phyloP scores from a whole-genome alignment of 139 green algal species.

The Volvox africanus region DNA sequence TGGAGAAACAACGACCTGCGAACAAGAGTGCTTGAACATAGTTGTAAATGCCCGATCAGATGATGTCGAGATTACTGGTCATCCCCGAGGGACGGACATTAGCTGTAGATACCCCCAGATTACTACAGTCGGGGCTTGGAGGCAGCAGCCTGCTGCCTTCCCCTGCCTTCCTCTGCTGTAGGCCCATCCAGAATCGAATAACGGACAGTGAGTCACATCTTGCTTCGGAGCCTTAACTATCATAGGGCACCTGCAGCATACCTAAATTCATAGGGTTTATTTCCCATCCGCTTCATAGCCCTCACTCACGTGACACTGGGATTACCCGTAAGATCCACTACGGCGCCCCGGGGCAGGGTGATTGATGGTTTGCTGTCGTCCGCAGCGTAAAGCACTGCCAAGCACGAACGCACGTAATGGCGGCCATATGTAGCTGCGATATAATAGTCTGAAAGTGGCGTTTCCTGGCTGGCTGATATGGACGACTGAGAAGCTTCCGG shows the following conservation, averaged over 20 bases:
- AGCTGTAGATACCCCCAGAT: background rate
- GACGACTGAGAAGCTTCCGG: background rate
- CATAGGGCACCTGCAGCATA: too few relatives aligned
- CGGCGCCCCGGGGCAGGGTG: background rate
- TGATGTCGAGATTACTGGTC: background rate
- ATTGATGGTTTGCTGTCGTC: background rate
- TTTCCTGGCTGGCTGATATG: background rate
- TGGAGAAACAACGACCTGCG: background rate
- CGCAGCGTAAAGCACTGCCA: background rate
- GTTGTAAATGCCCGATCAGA: background rate
- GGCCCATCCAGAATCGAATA: too few relatives aligned
- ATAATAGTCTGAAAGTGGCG: background rate
- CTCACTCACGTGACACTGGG: constrained; percentile 1
- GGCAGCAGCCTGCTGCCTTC: too few relatives aligned
- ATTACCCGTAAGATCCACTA: constrained; percentile 9
- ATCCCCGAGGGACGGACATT: background rate
- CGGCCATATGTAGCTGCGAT: background rate
- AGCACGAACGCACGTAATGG: background rate
- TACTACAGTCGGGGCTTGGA: too few relatives aligned
- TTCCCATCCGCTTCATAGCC: background rate
- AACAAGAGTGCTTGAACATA: background rate
- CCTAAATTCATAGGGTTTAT: background rate
- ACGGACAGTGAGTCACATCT: too few relatives aligned
- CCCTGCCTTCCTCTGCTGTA: too few relatives aligned
- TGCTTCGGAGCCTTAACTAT: too few relatives aligned